These are phyloP conservation scores for Casuarina cunninghamiana DNA, from an alignment of 306 rosid genomes.

Conservation along the genomic window DNA sequence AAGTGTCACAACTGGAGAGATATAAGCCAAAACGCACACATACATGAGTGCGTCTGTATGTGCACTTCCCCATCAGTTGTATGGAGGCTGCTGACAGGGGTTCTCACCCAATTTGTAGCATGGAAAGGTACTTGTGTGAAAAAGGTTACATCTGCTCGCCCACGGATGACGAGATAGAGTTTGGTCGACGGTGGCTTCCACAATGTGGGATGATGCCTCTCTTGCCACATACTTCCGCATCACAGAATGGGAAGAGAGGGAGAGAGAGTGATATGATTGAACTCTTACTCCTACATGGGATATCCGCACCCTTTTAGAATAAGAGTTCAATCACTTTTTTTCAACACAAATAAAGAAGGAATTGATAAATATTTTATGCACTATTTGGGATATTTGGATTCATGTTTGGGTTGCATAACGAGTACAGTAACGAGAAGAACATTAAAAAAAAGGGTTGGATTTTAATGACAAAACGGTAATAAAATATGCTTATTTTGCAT, in stretches of 20 bases:
- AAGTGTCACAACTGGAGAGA: neutral
- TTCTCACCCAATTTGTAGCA: neutral
- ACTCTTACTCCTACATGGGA: no score
- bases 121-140: slow-evolving; percentile 23
- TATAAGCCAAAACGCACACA: neutral
- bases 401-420: no score
- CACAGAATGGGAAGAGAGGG: neutral
- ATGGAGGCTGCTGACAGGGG: neutral
- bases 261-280: no score
- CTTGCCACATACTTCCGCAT: slow-evolving; percentile 43
- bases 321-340: no score
- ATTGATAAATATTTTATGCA: no score
- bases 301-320: no score
- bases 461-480: no score
- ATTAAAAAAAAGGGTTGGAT: no score
- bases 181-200: slow-evolving; percentile 38
- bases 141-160: slow-evolving; percentile 1
- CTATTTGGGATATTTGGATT: no score
- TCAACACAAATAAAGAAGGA: no score
- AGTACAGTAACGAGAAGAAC: no score
- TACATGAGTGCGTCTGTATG: neutral
- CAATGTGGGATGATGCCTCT: slow-evolving; percentile 33
- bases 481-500: no score
- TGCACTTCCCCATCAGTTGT: neutral
- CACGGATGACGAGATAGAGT: slow-evolving; percentile 32